Conservation (phyloP, 257 asterid species). For the Voacanga thouarsii region DNA sequence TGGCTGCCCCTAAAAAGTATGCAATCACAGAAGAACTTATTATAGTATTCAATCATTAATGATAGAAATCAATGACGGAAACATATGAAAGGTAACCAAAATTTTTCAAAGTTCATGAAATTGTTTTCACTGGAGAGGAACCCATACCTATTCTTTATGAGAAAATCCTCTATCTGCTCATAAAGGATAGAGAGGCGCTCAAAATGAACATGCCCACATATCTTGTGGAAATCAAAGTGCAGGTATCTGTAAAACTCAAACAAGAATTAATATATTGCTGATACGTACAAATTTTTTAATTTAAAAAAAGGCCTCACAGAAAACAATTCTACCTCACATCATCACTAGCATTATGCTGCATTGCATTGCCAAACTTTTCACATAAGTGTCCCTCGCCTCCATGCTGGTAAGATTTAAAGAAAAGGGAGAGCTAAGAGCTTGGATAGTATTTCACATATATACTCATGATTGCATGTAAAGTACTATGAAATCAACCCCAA, state of each 20-base stretch:
- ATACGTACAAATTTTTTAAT: conserved; percentile 7
- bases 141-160: conserved; percentile 63
- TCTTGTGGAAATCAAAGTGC: conserved; percentile 95
- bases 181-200: conserved; percentile 88
- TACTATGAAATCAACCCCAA: not conserved
- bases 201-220: conserved; percentile 79
- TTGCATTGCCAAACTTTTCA: conserved; percentile 57
- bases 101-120: not conserved
- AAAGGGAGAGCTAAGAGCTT: conserved; percentile 3
- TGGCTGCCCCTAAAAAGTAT: not conserved
- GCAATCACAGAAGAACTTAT: not conserved
- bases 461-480: not conserved
- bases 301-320: not conserved
- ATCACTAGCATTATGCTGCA: conserved; percentile 59
- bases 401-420: conserved; percentile 40
- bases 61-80: not conserved
- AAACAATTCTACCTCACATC: conserved; percentile 56
- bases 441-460: not conserved
- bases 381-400: conserved; percentile 85
- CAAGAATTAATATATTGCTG: conserved; percentile 23
- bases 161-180: conserved; percentile 67
- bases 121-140: conserved; percentile 10
- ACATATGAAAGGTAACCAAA: not conserved
- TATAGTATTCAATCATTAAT: not conserved
- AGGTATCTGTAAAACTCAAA: conserved; percentile 51